phyloP scores from a whole-genome alignment of 306 rosid genomes.

The Begonia loranthoides region DNA sequence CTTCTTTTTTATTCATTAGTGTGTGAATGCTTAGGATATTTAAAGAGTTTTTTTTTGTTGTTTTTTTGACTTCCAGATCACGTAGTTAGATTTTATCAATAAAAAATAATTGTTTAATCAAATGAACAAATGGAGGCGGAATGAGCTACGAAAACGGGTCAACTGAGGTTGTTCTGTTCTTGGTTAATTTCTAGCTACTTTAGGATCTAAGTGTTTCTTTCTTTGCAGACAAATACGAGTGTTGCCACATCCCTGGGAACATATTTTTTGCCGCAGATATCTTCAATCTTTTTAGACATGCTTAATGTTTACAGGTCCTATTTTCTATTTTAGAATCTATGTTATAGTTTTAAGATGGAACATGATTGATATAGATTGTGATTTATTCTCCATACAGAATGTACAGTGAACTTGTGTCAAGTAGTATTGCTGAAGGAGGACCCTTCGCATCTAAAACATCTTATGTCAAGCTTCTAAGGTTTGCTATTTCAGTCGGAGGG shows the following conservation, averaged over 20 bases:
- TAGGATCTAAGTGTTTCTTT: conserved; percentile 2
- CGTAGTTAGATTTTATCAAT: too few relatives aligned
- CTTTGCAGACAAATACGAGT: conserved; percentile 85
- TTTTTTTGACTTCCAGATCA: too few relatives aligned
- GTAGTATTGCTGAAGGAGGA: conserved; percentile 84
- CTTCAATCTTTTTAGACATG: conserved; percentile 92
- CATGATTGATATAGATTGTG: not conserved
- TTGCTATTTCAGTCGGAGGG: not conserved
- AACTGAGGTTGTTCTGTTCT: too few relatives aligned
- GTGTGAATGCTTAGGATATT: too few relatives aligned
- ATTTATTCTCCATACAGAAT: conserved; percentile 41
- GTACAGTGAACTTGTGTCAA: conserved; percentile 98
- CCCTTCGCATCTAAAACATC: conserved; percentile 83
- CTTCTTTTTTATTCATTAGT: too few relatives aligned
- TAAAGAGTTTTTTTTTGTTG: too few relatives aligned
- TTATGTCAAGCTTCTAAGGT: conserved; percentile 88
- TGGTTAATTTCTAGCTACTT: too few relatives aligned
- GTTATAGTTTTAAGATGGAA: not conserved
- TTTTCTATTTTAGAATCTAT: not conserved
- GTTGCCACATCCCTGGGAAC: conserved; percentile 87
- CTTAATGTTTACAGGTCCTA: conserved; percentile 88
- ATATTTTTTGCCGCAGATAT: conserved; percentile 75
- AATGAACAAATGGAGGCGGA: too few relatives aligned
- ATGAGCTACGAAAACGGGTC: too few relatives aligned
- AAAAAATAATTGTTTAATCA: too few relatives aligned